A percentile compares a stretch with the other conserved stretches of the same genome.
Conservation (phyloP, 23 red algal genomes). For the Chondrus crispus region DNA sequence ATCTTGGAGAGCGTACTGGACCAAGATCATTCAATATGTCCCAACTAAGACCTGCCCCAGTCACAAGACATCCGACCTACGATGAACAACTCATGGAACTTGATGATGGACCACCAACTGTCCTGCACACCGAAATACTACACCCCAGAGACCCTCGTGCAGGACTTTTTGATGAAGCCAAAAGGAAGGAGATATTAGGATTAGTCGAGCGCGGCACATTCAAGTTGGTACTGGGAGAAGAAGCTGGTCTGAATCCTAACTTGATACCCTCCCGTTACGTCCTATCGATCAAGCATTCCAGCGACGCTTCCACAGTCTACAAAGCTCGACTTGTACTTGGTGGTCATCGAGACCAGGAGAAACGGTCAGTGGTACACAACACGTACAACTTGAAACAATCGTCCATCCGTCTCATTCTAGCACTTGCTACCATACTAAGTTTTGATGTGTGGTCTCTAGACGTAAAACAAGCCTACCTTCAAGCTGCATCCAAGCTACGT, state of each 20-base stretch:
- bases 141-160: background rate
- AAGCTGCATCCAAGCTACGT: too few relatives aligned
- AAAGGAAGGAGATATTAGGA: background rate
- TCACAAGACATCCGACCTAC: background rate
- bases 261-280: background rate
- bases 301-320: background rate
- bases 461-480: too few relatives aligned
- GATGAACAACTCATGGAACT: background rate
- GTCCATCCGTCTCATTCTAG: conserved; percentile 11
- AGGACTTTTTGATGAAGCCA: background rate
- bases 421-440: background rate
- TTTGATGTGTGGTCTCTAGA: too few relatives aligned
- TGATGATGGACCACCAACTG: background rate
- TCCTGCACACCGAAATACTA: background rate
- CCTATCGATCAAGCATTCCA: background rate
- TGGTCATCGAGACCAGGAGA: conserved; percentile 17
- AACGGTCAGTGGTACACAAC: background rate
- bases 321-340: conserved; percentile 2
- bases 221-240: background rate
- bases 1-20: background rate
- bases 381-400: background rate
- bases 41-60: background rate
- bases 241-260: background rate
- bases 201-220: conserved; percentile 29
- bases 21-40: background rate